A percentile compares a stretch with the other conserved stretches of the same genome.
Conservation (phyloP, 441 rosid species). For the Gossypium aridum region DNA sequence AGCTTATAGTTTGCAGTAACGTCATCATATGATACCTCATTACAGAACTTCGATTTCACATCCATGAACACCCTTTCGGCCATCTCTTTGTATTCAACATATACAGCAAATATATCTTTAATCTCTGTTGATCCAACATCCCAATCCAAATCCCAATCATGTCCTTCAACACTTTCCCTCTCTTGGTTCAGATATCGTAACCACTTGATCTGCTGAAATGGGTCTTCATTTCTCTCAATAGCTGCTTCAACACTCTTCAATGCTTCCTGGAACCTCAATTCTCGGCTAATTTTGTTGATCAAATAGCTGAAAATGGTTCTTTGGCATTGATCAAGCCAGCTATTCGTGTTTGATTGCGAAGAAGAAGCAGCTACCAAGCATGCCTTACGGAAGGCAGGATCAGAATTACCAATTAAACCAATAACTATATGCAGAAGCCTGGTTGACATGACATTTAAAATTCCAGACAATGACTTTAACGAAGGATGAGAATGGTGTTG, state of each 20-base stretch:
- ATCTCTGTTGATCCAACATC: slow-evolving; percentile 9
- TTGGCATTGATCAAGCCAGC: slow-evolving; percentile 35
- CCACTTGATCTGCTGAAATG: slow-evolving; percentile 36
- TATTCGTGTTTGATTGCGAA: slow-evolving; percentile 12
- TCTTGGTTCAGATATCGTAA: slow-evolving; percentile 28
- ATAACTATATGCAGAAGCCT: slow-evolving; percentile 39
- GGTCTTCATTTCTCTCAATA: slow-evolving; percentile 25
- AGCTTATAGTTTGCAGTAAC: slow-evolving; percentile 23
- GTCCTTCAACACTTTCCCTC: slow-evolving; percentile 11
- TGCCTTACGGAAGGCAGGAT: slow-evolving; percentile 43
- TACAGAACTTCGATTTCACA: slow-evolving; percentile 36
- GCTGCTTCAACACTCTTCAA: slow-evolving; percentile 21
- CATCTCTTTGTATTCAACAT: slow-evolving; percentile 19
- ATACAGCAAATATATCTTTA: slow-evolving; percentile 16
- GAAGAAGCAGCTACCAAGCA: slow-evolving; percentile 38
- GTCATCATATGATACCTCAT: slow-evolving; percentile 30
- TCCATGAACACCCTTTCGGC: slow-evolving; percentile 28
- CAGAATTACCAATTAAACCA: slow-evolving; percentile 31
- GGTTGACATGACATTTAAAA: slow-evolving; percentile 19
- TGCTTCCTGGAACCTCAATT: slow-evolving; percentile 29
- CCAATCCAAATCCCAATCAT: slow-evolving; percentile 1
- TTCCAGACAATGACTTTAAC: slow-evolving; percentile 22
- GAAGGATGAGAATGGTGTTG: slow-evolving; percentile 8
- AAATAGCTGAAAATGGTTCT: slow-evolving; percentile 25
- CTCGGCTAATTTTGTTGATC: slow-evolving; percentile 25